These are phyloP conservation scores for Alopecurus myosuroides DNA, from an alignment of 176 grass and related monocot species.

Conservation along the genomic window DNA sequence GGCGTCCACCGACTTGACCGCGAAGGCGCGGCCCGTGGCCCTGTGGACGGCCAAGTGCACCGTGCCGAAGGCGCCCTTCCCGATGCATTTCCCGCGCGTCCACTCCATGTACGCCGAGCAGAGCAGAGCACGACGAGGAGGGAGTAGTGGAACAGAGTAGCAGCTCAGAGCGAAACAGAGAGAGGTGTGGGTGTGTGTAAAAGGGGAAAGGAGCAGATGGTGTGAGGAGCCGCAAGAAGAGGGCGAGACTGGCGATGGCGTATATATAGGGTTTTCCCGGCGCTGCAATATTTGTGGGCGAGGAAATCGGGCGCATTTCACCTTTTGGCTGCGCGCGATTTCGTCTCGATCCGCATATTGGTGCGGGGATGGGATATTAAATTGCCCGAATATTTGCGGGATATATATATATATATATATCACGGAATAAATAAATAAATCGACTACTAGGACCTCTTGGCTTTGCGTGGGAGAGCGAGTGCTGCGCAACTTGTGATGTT, in stretches of 20 bases:
- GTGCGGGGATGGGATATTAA: constrained; percentile 31
- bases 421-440: constrained; percentile 16
- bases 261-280: constrained; percentile 34
- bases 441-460: not conserved
- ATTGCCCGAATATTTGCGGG: constrained; percentile 16
- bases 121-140: constrained; percentile 8
- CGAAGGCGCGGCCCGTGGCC: constrained; percentile 47
- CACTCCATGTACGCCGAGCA: constrained; percentile 24
- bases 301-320: not conserved
- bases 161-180: not conserved
- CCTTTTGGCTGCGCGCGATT: not conserved
- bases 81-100: constrained; percentile 68
- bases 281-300: constrained; percentile 24
- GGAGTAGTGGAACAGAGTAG: not conserved
- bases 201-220: not conserved
- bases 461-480: not conserved
- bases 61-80: constrained; percentile 64
- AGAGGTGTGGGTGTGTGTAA: not conserved
- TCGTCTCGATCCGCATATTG: constrained; percentile 21
- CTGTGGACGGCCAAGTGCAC: constrained; percentile 60
- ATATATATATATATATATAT: constrained; percentile 21
- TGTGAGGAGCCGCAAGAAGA: constrained; percentile 29
- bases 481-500: constrained; percentile 24
- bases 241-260: constrained; percentile 14
- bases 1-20: constrained; percentile 73